Evolutionary conservation across 129 eudicot species (phyloP), one percentile per base, ranked within the genome.

Genomic region (Tagetes erecta): DNA sequence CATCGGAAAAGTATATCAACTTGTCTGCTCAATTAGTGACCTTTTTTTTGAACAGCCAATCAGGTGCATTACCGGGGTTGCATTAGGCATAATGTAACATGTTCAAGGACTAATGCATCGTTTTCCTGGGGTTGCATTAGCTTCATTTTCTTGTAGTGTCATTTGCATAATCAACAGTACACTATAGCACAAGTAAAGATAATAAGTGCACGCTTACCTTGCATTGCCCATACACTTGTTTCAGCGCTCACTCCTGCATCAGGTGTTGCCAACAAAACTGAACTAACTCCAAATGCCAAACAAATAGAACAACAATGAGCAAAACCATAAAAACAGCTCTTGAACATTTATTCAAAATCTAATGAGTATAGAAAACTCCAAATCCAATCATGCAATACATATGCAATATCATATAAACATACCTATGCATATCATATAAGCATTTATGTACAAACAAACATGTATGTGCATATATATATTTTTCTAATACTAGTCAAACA

Each of bases 201-300:
- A 59, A 55, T 46, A 27, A 35, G 6, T 38, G 14, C 38, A 8
- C 10, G 37, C 72, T 71, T 80, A 92, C 98, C 98, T 92, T 87
- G 96, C 92, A 87, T 84, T 49, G 91, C 95, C 98, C 98, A 92
- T 79, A 89, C 92, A 72, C 75, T 79, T 58, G 96, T 86, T 60
- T 92, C 98, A 12, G 83, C 72, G 80, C 85, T 92, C 74, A 89
- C 92, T 68, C 82, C 96, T 12, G 65, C 90, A 71, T 87, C 96
- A 53, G 95, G 90, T 65, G 84, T 77, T 68, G 98, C 90, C 27
- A 70, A 84, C 53, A 80, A 39, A 55, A 57, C 87, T 87, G 86
- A 72, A 67, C 81, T 73, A 71, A 81, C 59, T 66, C 73, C 73
- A 42, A 71, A 71, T 64, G 59, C 68, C 76, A 80, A 83, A 57